Percentiles rank a stretch among this genome's conserved stretches.
These are phyloP conservation scores for Priceomyces fermenticarens DNA, from an alignment of 805 yeast genomes.

Conservation along the genomic window DNA sequence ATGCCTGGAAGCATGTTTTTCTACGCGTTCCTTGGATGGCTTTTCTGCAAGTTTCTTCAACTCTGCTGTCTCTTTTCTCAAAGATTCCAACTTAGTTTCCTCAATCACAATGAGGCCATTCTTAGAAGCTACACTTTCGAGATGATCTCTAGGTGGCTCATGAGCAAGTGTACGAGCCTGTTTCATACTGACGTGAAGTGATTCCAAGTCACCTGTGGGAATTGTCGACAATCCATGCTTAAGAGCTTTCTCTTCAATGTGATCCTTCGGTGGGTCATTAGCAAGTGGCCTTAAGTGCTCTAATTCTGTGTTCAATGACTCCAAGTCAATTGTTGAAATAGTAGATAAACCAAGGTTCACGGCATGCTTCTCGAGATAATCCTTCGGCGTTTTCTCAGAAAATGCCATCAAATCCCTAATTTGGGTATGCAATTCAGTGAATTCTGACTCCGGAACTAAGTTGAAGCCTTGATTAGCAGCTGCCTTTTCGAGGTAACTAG, in stretches of 20 bases:
- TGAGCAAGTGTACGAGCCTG: too few relatives aligned
- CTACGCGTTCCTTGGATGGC: constrained; percentile 12
- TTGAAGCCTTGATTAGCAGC: constrained; percentile 7
- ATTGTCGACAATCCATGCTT: not conserved
- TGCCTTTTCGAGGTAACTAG: constrained; percentile 15
- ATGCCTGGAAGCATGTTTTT: constrained; percentile 15
- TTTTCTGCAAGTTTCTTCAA: constrained; percentile 8
- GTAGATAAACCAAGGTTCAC: too few relatives aligned
- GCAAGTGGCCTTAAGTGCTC: constrained; percentile 10
- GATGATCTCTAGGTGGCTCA: constrained; percentile 11
- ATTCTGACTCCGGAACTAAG: constrained; percentile 6
- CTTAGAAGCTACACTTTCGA: constrained; percentile 11
- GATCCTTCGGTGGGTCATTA: constrained; percentile 11
- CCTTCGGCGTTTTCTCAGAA: too few relatives aligned
- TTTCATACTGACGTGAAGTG: too few relatives aligned
- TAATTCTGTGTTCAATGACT: not conserved
- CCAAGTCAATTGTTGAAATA: not conserved
- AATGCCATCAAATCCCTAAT: constrained; percentile 7
- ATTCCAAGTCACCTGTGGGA: too few relatives aligned
- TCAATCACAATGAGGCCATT: constrained; percentile 13
- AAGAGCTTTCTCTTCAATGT: constrained; percentile 9
- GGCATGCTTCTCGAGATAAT: too few relatives aligned
- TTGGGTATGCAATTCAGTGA: constrained; percentile 3
- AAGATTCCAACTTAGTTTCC: constrained; percentile 12
- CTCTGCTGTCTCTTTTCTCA: constrained; percentile 10